Evolutionary conservation across 2,329 filamentous ascomycete species (phyloP).

Genomic region (Pseudocercospora crystallina): DNA sequence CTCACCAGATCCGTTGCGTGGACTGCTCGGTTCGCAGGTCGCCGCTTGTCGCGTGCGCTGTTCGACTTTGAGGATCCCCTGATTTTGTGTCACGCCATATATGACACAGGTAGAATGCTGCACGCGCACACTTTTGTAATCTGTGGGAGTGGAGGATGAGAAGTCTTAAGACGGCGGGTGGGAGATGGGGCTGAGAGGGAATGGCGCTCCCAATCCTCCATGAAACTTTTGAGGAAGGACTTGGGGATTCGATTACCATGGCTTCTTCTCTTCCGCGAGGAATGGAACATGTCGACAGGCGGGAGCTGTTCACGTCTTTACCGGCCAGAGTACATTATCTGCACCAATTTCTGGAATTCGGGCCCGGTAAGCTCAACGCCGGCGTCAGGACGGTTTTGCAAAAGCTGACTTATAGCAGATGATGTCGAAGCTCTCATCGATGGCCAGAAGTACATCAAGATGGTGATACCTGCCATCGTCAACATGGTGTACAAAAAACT

Average conservation of each 20-base stretch:
- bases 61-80: too few species aligned
- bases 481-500: conserved; percentile 84
- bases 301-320: conserved; percentile 69
- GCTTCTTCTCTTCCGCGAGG: conserved; percentile 22
- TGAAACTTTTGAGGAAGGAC: neutral
- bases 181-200: too few species aligned
- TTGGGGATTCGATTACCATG: neutral
- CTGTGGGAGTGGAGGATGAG: too few species aligned
- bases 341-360: conserved; percentile 73
- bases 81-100: neutral
- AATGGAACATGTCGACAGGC: conserved; percentile 64
- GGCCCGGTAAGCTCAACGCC: conserved; percentile 15
- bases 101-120: neutral
- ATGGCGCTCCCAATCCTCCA: neutral
- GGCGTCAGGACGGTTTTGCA: neutral
- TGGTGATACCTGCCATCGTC: conserved; percentile 78
- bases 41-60: too few species aligned
- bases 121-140: too few species aligned
- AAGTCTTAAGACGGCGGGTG: too few species aligned
- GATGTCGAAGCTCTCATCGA: conserved; percentile 70
- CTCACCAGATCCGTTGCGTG: too few species aligned
- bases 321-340: conserved; percentile 70
- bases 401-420: conserved; percentile 46
- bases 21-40: too few species aligned
- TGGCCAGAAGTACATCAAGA: conserved; percentile 74